Base-by-base conservation (phyloP, 345 rosid species). In the Streptanthus diversifolius region DNA sequence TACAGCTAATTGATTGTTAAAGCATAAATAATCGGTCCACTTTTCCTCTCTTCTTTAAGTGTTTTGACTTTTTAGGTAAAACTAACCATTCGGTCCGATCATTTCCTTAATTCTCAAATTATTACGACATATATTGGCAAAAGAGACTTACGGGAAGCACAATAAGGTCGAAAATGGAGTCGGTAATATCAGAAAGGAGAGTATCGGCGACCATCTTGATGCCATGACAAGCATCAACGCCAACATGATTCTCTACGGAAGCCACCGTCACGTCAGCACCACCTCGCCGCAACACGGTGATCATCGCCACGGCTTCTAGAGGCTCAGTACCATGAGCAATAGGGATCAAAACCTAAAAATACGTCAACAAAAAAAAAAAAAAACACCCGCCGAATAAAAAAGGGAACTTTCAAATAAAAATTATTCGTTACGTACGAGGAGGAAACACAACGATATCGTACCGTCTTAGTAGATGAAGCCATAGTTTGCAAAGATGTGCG, bases 301-400 rank as follows among this genome's bases (percentile, higher is more conserved):
- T 84, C 58, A 85, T 88, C 29, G 93, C 83, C 70, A 91, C 93
- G 35, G 99, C 97, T 82, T 95, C 96, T 80, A 95, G 81, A 59
- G 99, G 97, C 82, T 95, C 99, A 48, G 90, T 88, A 12, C 97
- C 99, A 39, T 91, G 84, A 1, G 96, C 99, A 57, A 95, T 80
- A 73, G 97, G 99, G 54, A 91, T 91, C 90, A 95, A 82, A 79
- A 95, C 99, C 99, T 95, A 41, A 43, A 30, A 19, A 5, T 6
- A 45, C 14, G 68, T 25, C 66, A 32, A 3, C 21, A 49, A 7
- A 60, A 53, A 3, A 27, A 49, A 7, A 60, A 53, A 51, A 1
- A 22, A 3, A 21, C 43, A 14, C 54, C 45, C 4, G 3, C 63
- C n/a, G 1, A 15, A 47, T 35, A 5, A 76, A 58, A 21, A 52